phyloP scores from a whole-genome alignment of 2,329 filamentous ascomycete species.

The Alternaria burnsii region DNA sequence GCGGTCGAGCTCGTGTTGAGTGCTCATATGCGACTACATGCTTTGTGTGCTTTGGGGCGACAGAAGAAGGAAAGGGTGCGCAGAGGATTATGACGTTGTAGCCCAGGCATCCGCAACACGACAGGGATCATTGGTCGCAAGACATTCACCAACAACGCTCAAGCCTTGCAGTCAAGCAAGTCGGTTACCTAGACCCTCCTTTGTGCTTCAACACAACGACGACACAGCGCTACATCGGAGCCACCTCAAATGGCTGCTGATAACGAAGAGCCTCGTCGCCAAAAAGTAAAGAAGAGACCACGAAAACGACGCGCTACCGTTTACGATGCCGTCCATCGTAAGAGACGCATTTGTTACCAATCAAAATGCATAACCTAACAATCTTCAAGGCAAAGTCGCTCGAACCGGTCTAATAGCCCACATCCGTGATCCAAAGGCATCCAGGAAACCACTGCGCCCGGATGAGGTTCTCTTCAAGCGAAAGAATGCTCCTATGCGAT shows the following conservation, averaged over 20 bases:
- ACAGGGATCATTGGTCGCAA: conserved; percentile 9
- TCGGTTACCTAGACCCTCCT: neutral
- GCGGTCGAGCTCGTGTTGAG: conserved; percentile 75
- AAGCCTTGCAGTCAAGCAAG: conserved; percentile 8
- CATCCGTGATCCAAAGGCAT: conserved; percentile 50
- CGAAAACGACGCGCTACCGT: conserved; percentile 62
- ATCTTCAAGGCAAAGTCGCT: conserved; percentile 21
- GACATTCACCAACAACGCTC: conserved; percentile 13
- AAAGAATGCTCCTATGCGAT: conserved; percentile 70
- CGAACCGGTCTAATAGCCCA: conserved; percentile 53
- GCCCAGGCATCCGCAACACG: neutral
- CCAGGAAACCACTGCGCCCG: conserved; percentile 62
- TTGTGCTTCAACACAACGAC: neutral
- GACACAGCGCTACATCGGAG: conserved; percentile 10
- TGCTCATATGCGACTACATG: conserved; percentile 51
- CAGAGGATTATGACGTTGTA: conserved; percentile 28
- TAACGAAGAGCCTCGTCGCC: neutral
- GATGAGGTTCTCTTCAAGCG: conserved; percentile 76
- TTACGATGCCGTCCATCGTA: conserved; percentile 78
- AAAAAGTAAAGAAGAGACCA: neutral
- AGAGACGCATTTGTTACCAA: neutral
- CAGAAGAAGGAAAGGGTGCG: neutral
- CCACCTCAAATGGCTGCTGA: neutral
- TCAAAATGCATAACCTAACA: neutral
- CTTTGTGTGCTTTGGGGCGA: conserved; percentile 29